A percentile compares a stretch with the other conserved stretches of the same genome.
These are phyloP conservation scores for Lichenothelia convexa DNA, from an alignment of 495 filamentous ascomycete genomes.

Conservation along the genomic window DNA sequence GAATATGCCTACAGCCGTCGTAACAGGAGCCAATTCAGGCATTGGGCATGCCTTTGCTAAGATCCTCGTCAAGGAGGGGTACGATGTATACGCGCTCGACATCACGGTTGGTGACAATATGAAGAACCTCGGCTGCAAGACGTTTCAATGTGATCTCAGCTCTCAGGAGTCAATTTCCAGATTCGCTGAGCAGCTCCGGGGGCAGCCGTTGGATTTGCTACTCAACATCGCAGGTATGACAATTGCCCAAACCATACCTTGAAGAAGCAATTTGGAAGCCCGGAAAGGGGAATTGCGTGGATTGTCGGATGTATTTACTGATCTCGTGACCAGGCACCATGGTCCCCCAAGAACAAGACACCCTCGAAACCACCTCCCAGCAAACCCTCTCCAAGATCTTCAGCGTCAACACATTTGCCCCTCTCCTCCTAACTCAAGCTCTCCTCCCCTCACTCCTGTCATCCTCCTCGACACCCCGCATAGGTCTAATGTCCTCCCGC, in stretches of 20 bases:
- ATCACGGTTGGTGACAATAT: conserved; percentile 27
- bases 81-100: conserved; percentile 17
- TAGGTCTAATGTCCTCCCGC: conserved; percentile 23
- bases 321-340: no score
- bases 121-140: conserved; percentile 21
- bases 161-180: conserved; percentile 13
- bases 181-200: conserved; percentile 9
- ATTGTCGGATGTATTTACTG: no score
- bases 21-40: conserved; percentile 20
- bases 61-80: conserved; percentile 20
- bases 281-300: no score
- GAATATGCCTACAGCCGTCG: conserved; percentile 19
- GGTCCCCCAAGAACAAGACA: conserved; percentile 12
- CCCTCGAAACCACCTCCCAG: conserved; percentile 7
- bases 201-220: conserved; percentile 14
- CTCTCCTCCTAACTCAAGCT: conserved; percentile 22
- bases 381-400: conserved; percentile 12
- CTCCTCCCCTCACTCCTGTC: conserved; percentile 21
- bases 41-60: conserved; percentile 18
- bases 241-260: no score
- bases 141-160: conserved; percentile 31
- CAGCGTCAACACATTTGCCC: conserved; percentile 18
- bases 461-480: conserved; percentile 1
- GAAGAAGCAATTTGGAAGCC: no score
- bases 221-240: conserved; percentile 19